These are phyloP conservation scores for Teunomyces cretensis DNA, from an alignment of 805 yeast species.

Conservation along the genomic window DNA sequence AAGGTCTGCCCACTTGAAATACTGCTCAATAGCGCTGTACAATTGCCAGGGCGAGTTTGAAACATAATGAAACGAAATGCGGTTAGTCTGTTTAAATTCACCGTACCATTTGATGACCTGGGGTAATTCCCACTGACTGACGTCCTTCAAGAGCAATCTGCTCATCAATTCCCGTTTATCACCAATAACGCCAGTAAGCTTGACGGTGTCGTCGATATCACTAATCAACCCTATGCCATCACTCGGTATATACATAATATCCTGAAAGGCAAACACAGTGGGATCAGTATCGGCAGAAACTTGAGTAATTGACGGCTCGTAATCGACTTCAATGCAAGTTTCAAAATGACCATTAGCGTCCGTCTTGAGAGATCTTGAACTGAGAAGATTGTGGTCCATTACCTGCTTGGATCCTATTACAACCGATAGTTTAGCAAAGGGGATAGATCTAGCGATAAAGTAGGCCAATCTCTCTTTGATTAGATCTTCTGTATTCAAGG, in stretches of 20 bases:
- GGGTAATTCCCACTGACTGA: constrained; percentile 67
- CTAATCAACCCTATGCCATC: constrained; percentile 73
- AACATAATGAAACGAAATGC: constrained; percentile 82
- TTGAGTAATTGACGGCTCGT: constrained; percentile 60
- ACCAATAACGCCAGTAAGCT: constrained; percentile 85
- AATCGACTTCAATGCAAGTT: constrained; percentile 50
- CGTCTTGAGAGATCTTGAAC: constrained; percentile 41
- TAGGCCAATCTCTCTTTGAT: constrained; percentile 66
- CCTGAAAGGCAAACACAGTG: constrained; percentile 46
- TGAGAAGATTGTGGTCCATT: constrained; percentile 23
- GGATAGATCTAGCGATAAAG: constrained; percentile 66
- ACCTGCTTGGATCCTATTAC: constrained; percentile 53
- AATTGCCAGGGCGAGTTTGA: constrained; percentile 96
- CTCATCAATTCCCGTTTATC: constrained; percentile 81
- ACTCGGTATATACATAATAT: constrained; percentile 40
- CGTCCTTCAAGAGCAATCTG: constrained; percentile 70
- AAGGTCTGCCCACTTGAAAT: constrained; percentile 51
- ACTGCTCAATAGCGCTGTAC: constrained; percentile 58
- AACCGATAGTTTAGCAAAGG: constrained; percentile 54
- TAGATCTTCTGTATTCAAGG: constrained; percentile 37
- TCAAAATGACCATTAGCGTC: constrained; percentile 70
- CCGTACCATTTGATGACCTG: constrained; percentile 74
- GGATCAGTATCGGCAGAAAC: constrained; percentile 50
- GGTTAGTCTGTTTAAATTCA: constrained; percentile 40
- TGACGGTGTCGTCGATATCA: constrained; percentile 94